These are phyloP conservation scores for Aspergillus sergii DNA, from an alignment of 2,329 filamentous ascomycete genomes.

Conservation along the genomic window DNA sequence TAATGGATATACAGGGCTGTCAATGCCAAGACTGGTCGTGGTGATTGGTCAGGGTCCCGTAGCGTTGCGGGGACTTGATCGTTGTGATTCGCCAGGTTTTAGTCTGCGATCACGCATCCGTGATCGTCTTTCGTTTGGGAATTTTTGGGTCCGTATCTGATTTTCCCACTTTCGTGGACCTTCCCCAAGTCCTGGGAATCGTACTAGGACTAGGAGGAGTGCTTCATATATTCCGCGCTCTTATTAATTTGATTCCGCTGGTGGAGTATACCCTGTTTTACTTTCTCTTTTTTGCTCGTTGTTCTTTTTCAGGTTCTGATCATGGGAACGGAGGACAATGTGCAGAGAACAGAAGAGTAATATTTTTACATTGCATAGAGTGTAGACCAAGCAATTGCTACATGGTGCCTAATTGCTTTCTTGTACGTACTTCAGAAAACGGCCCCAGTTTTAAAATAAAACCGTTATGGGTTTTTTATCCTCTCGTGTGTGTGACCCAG, in stretches of 20 bases:
- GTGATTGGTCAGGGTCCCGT: background rate
- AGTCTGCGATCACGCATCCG: background rate
- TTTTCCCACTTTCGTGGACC: background rate
- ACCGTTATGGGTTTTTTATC: background rate
- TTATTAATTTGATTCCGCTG: background rate
- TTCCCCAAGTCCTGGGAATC: background rate
- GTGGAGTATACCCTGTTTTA: background rate
- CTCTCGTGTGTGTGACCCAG: background rate
- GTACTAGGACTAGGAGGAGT: background rate
- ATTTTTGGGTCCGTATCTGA: background rate
- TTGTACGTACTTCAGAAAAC: background rate
- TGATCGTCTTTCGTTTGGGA: background rate
- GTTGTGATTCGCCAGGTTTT: conserved; percentile 1
- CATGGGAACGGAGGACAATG: no score
- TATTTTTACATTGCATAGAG: no score
- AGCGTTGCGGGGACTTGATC: background rate
- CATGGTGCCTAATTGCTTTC: background rate
- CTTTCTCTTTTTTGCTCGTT: background rate
- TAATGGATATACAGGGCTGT: conserved; percentile 3
- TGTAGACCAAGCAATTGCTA: background rate
- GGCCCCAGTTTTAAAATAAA: background rate
- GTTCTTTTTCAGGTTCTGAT: background rate
- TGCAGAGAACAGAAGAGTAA: no score
- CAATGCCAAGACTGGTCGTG: background rate
- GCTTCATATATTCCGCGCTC: background rate